Conservation (phyloP, 768 basidiomycete genomes). For the Suillus bovinus region DNA sequence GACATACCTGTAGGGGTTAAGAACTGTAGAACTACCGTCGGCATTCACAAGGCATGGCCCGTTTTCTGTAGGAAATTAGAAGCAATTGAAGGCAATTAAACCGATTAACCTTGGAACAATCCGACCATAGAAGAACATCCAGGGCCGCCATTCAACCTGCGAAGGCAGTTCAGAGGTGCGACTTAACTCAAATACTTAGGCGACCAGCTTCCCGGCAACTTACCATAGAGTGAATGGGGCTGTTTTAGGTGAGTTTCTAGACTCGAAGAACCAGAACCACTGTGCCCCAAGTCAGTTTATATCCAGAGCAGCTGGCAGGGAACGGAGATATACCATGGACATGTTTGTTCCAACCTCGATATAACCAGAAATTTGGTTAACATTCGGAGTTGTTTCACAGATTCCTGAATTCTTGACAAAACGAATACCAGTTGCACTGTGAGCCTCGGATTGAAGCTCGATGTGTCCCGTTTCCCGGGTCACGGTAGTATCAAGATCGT, state of each 20-base stretch:
- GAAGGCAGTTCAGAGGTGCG: background rate
- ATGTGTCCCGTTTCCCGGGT: background rate
- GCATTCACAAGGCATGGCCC: constrained; percentile 63
- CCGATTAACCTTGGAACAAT: constrained; percentile 55
- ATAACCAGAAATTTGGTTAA: constrained; percentile 65
- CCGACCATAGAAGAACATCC: constrained; percentile 68
- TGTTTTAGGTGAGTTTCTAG: constrained; percentile 55
- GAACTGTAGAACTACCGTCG: constrained; percentile 49
- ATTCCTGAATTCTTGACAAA: constrained; percentile 60
- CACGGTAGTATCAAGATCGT: background rate
- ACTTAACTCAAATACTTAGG: background rate
- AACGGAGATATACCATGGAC: constrained; percentile 47
- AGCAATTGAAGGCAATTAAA: background rate
- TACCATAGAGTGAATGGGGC: constrained; percentile 71
- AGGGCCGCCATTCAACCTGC: constrained; percentile 60
- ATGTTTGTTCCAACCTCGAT: constrained; percentile 56
- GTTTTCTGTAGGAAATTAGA: constrained; percentile 43
- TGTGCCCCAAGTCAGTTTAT: constrained; percentile 29
- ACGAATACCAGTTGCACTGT: constrained; percentile 37
- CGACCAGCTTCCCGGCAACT: background rate
- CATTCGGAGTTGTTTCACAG: constrained; percentile 66
- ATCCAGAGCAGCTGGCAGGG: background rate
- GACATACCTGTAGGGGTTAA: constrained; percentile 61
- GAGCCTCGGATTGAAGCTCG: constrained; percentile 22
- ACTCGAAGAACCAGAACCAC: constrained; percentile 81